phyloP scores from a whole-genome alignment of 1,284 basidiomycete species.

The Moesziomyces sp. region DNA sequence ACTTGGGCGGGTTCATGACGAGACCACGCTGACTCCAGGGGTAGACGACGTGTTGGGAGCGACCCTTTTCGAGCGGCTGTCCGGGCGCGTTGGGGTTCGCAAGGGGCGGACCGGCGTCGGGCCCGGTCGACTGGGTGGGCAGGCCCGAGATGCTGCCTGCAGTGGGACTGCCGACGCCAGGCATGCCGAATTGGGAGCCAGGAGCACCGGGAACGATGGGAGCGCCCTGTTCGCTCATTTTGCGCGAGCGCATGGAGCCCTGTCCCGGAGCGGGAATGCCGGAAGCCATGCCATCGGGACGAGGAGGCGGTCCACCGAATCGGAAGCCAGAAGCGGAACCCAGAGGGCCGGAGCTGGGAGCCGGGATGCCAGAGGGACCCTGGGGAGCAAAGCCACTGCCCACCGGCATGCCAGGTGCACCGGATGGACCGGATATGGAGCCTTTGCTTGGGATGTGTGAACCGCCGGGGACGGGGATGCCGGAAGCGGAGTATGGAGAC shows the following conservation, averaged over 20 bases:
- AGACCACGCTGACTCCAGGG: constrained; percentile 66
- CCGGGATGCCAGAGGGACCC: constrained; percentile 31
- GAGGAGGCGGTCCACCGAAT: constrained; percentile 52
- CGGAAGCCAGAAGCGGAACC: constrained; percentile 58
- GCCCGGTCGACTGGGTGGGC: constrained; percentile 45
- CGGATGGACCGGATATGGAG: constrained; percentile 40
- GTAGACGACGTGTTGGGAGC: constrained; percentile 60
- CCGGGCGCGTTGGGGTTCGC: constrained; percentile 12
- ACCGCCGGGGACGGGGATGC: constrained; percentile 32
- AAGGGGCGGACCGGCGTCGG: constrained; percentile 27
- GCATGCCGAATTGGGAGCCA: constrained; percentile 29
- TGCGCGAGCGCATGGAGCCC: constrained; percentile 40
- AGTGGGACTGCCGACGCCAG: constrained; percentile 22
- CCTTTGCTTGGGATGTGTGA: constrained; percentile 49
- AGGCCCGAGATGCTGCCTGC: constrained; percentile 42
- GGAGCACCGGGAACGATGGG: constrained; percentile 7
- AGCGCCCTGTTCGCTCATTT: constrained; percentile 47
- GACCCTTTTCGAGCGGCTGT: constrained; percentile 19
- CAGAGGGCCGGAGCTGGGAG: constrained; percentile 31
- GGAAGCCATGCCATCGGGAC: constrained; percentile 39
- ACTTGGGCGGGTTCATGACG: constrained; percentile 65
- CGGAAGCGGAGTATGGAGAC: constrained; percentile 25
- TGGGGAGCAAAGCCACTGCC: constrained; percentile 36
- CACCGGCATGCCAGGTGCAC: constrained; percentile 15
- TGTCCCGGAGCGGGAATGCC: constrained; percentile 52